phyloP scores from a whole-genome alignment of 2,329 filamentous ascomycete species.

The Cytospora piceae region DNA sequence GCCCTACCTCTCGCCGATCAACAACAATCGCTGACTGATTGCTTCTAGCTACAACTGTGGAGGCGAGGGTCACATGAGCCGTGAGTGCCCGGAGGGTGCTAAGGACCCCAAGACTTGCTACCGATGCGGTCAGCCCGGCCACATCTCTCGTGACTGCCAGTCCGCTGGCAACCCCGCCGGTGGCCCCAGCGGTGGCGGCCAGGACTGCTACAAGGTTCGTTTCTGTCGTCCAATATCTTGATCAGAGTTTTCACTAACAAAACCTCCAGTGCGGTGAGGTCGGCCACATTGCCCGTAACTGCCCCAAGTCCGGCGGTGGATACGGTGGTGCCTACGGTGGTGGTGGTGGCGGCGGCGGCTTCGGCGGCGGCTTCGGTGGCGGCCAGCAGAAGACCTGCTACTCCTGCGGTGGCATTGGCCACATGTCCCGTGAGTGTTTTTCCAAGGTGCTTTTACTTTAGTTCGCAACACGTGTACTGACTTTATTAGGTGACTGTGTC shows the following conservation, averaged over 20 bases:
- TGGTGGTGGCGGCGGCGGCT: slow-evolving; percentile 56
- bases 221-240: not conserved
- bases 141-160: slow-evolving; percentile 88
- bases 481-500: slow-evolving; percentile 76
- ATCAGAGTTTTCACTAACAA: slow-evolving; percentile 22
- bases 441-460: not conserved
- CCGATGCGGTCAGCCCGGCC: slow-evolving; percentile 79
- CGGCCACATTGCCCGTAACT: slow-evolving; percentile 95
- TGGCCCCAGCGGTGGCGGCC: slow-evolving; percentile 51
- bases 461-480: not conserved
- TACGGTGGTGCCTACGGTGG: slow-evolving; percentile 50
- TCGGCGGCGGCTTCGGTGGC: slow-evolving; percentile 52
- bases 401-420: slow-evolving; percentile 94
- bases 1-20: not conserved
- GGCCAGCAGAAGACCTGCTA: slow-evolving; percentile 83
- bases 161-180: slow-evolving; percentile 50
- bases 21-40: not conserved
- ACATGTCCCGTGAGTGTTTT: slow-evolving; percentile 79
- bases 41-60: slow-evolving; percentile 43
- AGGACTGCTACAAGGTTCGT: slow-evolving; percentile 84
- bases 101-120: slow-evolving; percentile 85
- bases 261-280: slow-evolving; percentile 77
- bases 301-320: slow-evolving; percentile 64
- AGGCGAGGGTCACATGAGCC: slow-evolving; percentile 45
- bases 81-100: slow-evolving; percentile 86